Evolutionary conservation across 1,139 yeast species (phyloP).

Genomic region (Lodderomyces elongisporus): DNA sequence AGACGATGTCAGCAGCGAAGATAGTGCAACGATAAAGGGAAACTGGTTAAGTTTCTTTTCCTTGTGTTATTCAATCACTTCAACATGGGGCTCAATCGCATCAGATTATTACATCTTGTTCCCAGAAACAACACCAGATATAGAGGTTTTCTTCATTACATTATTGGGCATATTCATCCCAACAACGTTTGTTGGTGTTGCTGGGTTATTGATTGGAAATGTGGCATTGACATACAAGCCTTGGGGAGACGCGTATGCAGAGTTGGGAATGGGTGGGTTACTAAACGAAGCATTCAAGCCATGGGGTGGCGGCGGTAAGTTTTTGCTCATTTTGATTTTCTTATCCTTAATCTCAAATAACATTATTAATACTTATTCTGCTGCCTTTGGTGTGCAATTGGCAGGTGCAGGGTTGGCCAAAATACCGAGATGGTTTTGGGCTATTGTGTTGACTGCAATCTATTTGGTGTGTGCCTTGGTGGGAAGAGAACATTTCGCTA

Average conservation of each 20-base stretch:
- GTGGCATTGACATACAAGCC: constrained; percentile 58
- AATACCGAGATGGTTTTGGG: constrained; percentile 79
- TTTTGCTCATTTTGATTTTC: constrained; percentile 62
- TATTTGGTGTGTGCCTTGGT: constrained; percentile 68
- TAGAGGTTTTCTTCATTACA: constrained; percentile 55
- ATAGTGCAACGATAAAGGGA: constrained; percentile 44
- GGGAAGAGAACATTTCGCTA: constrained; percentile 71
- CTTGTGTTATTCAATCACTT: constrained; percentile 71
- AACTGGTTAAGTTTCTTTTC: constrained; percentile 72
- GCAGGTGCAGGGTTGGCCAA: constrained; percentile 57
- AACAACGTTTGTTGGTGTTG: constrained; percentile 70
- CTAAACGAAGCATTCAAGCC: constrained; percentile 61
- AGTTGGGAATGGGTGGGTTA: constrained; percentile 74
- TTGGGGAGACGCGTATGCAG: constrained; percentile 56
- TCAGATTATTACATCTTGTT: constrained; percentile 80
- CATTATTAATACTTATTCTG: constrained; percentile 71
- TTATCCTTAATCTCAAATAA: constrained; percentile 77
- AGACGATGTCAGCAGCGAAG: constrained; percentile 35
- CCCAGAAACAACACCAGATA: constrained; percentile 66
- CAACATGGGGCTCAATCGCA: constrained; percentile 89
- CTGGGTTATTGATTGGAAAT: constrained; percentile 68
- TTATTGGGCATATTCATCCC: constrained; percentile 68
- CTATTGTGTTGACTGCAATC: constrained; percentile 57
- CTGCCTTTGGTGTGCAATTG: constrained; percentile 75
- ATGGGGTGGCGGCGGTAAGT: constrained; percentile 81